phyloP scores from a whole-genome alignment of 2,329 filamentous ascomycete species.

The Hypoxylon sp. region DNA sequence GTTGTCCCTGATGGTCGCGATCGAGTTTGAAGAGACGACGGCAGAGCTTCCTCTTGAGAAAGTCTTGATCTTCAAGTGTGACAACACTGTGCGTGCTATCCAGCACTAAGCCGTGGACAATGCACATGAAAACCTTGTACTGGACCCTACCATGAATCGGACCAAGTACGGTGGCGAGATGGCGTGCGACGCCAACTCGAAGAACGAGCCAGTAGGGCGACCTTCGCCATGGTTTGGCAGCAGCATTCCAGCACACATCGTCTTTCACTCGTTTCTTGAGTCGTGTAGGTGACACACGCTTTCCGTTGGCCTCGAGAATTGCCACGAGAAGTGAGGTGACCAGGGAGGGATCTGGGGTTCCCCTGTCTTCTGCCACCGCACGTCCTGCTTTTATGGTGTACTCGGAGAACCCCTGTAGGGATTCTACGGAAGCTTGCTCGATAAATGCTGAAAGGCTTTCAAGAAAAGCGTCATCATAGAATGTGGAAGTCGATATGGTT shows the following conservation, averaged over 20 bases:
- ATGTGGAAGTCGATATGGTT: slow-evolving; percentile 48
- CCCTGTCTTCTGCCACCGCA: slow-evolving; percentile 59
- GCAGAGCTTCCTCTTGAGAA: slow-evolving; percentile 61
- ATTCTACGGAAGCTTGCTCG: slow-evolving; percentile 60
- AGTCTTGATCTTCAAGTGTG: slow-evolving; percentile 47
- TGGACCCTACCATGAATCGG: slow-evolving; percentile 52
- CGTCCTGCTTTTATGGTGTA: slow-evolving; percentile 58
- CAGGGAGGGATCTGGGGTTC: slow-evolving; percentile 62
- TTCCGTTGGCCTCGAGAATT: slow-evolving; percentile 63
- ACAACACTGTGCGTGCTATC: slow-evolving; percentile 46
- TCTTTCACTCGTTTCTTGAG: slow-evolving; percentile 68
- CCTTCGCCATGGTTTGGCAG: slow-evolving; percentile 65
- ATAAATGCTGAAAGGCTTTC: slow-evolving; percentile 58
- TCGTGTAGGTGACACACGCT: slow-evolving; percentile 43
- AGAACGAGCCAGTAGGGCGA: slow-evolving; percentile 67
- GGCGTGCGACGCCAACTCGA: slow-evolving; percentile 62
- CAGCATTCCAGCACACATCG: slow-evolving; percentile 61
- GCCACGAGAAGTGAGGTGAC: slow-evolving; percentile 66
- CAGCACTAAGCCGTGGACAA: slow-evolving; percentile 56
- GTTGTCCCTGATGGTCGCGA: slow-evolving; percentile 44
- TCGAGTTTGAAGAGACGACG: slow-evolving; percentile 67
- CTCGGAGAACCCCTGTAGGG: slow-evolving; percentile 60
- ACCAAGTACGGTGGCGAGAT: slow-evolving; percentile 53
- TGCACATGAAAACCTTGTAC: slow-evolving; percentile 65
- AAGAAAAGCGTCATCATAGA: slow-evolving; percentile 54